phyloP scores from a whole-genome alignment of 495 filamentous ascomycete species.

The Lentithecium fluviatile region DNA sequence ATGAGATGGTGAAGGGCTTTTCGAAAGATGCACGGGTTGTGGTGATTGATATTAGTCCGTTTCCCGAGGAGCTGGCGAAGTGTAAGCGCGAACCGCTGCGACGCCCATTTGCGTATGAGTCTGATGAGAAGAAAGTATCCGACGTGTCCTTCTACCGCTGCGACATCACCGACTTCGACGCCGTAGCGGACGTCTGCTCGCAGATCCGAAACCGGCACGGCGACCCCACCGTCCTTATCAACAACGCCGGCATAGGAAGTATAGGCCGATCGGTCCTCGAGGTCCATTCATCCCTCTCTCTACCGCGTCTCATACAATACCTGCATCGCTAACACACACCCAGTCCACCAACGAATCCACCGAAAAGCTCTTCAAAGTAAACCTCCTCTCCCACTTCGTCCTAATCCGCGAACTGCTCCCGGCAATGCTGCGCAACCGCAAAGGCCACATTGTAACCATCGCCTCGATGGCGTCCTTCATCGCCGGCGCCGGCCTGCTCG shows the following conservation, averaged over 20 bases:
- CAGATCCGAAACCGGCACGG: constrained; percentile 42
- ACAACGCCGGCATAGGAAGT: constrained; percentile 50
- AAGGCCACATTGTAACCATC: constrained; percentile 59
- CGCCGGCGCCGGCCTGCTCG: constrained; percentile 48
- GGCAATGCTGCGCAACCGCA: constrained; percentile 56
- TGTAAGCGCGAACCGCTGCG: neutral
- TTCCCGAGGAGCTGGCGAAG: constrained; percentile 14
- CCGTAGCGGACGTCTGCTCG: constrained; percentile 46
- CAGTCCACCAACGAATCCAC: constrained; percentile 43
- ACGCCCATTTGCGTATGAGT: neutral
- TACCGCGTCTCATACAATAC: neutral
- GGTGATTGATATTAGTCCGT: constrained; percentile 36
- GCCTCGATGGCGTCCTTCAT: constrained; percentile 58
- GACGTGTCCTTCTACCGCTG: constrained; percentile 47
- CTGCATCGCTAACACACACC: neutral
- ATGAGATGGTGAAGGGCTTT: constrained; percentile 51
- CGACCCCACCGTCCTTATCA: constrained; percentile 56
- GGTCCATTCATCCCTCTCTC: constrained; percentile 26
- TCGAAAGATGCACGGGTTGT: constrained; percentile 49
- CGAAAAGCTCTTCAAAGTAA: constrained; percentile 55
- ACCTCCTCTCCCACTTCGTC: constrained; percentile 56
- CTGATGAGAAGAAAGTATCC: constrained; percentile 8
- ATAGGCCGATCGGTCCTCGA: constrained; percentile 51
- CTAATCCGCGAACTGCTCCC: constrained; percentile 60
- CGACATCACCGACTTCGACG: constrained; percentile 52